Evolutionary conservation across 73 alveolate species (phyloP).

Genomic region (Uronychia binucleata): DNA sequence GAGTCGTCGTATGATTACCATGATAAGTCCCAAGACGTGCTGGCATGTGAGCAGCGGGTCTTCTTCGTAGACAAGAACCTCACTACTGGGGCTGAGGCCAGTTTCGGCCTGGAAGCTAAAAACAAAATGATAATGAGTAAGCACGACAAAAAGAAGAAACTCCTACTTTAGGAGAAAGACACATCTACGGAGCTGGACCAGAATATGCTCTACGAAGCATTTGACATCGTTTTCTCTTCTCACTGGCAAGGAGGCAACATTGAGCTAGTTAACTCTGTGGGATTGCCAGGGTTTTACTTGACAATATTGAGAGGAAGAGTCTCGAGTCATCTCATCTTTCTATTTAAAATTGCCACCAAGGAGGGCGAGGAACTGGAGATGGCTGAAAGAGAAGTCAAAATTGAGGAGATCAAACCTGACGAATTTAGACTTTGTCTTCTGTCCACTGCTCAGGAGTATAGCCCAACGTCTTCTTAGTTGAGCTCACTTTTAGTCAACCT

Average conservation of each 20-base stretch:
- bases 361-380: background rate
- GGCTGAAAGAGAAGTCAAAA: background rate
- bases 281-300: background rate
- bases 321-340: background rate
- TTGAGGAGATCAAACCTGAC: background rate
- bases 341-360: background rate
- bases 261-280: constrained; percentile 4
- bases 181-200: constrained; percentile 9
- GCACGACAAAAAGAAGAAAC: constrained; percentile 14
- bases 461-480: background rate
- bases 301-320: constrained; percentile 6
- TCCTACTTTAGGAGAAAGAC: background rate
- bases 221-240: constrained; percentile 2
- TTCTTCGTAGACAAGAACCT: constrained; percentile 10
- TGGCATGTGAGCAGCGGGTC: constrained; percentile 14
- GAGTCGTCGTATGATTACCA: background rate
- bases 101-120: background rate
- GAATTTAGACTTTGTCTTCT: background rate
- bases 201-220: constrained; percentile 26
- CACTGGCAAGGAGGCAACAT: background rate
- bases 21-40: background rate
- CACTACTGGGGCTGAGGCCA: background rate
- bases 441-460: background rate
- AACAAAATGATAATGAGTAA: background rate
- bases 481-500: background rate